Conservation (phyloP, 768 basidiomycete species). For the Leccinum boreale region DNA sequence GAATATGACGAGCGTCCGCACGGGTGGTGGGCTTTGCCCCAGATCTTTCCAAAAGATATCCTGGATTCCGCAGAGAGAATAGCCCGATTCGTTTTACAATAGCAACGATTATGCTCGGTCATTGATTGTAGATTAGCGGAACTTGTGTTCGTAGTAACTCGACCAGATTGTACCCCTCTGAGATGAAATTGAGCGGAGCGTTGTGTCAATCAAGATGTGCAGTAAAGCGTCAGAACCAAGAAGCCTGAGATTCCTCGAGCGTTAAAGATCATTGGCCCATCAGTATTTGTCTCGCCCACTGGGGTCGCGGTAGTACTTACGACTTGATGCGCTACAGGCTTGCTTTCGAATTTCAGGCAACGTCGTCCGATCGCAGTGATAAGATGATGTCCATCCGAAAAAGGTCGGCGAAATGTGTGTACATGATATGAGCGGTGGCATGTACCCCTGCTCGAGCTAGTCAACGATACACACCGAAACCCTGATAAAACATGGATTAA, state of each 20-base stretch:
- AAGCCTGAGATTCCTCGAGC: not conserved
- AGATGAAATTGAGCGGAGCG: not conserved
- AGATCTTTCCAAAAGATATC: slow-evolving; percentile 13
- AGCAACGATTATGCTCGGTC: not conserved
- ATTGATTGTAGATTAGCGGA: not conserved
- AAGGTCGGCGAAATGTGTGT: slow-evolving; percentile 1
- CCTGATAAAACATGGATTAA: slow-evolving; percentile 5
- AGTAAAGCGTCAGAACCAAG: not conserved
- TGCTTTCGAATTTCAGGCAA: not conserved
- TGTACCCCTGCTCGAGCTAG: slow-evolving; percentile 15
- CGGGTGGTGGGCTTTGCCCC: slow-evolving; percentile 17
- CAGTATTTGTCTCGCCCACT: not conserved
- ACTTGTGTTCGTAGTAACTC: not conserved
- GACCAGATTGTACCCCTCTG: not conserved
- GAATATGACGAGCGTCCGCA: slow-evolving; percentile 25
- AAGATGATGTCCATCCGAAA: slow-evolving; percentile 1
- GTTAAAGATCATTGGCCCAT: not conserved
- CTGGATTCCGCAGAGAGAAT: slow-evolving; percentile 12
- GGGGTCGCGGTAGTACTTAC: not conserved
- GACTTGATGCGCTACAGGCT: not conserved
- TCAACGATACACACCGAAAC: slow-evolving; percentile 10
- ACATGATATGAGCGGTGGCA: slow-evolving; percentile 9
- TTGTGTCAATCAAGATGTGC: not conserved
- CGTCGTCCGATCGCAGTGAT: not conserved
- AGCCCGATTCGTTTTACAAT: not conserved